Evolutionary conservation across 345 rosid species (phyloP).

Genomic region (Eucalyptus sp.): DNA sequence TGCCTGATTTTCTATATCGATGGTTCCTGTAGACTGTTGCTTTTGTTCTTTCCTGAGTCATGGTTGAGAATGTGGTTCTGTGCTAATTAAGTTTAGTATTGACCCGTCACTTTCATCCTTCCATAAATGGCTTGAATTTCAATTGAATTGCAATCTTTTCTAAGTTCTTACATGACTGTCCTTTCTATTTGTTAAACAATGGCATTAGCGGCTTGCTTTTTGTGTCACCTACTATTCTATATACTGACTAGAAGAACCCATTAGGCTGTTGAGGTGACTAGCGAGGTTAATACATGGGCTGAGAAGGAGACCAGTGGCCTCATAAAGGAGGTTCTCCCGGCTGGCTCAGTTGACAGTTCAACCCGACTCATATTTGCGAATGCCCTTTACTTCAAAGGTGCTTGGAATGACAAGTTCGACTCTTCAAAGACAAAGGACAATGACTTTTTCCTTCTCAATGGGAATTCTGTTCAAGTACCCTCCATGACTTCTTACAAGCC

Average conservation of each 20-base stretch:
- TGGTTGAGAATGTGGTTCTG: background rate
- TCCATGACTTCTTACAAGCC: conserved; percentile 42
- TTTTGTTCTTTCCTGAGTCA: background rate
- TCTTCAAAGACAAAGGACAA: conserved; percentile 30
- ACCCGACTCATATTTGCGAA: conserved; percentile 59
- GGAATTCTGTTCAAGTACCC: conserved; percentile 34
- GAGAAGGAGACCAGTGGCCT: conserved; percentile 66
- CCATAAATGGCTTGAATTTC: background rate
- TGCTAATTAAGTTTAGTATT: background rate
- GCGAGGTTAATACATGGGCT: conserved; percentile 71
- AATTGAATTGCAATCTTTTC: background rate
- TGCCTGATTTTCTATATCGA: background rate
- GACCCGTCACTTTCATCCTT: background rate
- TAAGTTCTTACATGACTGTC: background rate
- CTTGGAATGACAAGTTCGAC: conserved; percentile 68
- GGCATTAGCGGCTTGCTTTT: background rate
- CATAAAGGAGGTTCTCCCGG: conserved; percentile 59
- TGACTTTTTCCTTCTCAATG: conserved; percentile 58
- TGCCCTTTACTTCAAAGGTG: conserved; percentile 78
- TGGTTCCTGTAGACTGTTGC: background rate
- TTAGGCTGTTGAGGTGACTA: conserved; percentile 56
- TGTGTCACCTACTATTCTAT: background rate
- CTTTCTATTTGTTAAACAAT: background rate
- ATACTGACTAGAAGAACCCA: background rate
- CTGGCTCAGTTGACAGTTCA: conserved; percentile 37